These are phyloP conservation scores for Trichosporon inkin DNA, from an alignment of 1,284 basidiomycete species.

Conservation along the genomic window DNA sequence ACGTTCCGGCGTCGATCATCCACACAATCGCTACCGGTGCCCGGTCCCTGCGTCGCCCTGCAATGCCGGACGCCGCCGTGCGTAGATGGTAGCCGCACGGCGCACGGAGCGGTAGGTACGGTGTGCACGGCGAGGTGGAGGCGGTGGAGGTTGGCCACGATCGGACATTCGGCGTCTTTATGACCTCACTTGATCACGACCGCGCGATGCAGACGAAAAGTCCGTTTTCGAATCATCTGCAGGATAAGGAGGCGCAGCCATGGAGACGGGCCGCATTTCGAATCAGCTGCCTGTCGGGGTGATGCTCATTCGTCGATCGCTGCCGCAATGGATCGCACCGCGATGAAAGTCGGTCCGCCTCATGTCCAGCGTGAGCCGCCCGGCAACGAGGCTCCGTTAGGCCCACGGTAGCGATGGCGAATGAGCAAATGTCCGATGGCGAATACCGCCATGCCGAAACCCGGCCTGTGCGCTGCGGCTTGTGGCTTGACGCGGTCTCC, in stretches of 20 bases:
- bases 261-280: not conserved
- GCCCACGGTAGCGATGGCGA: not conserved
- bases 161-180: constrained; percentile 8
- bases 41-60: not conserved
- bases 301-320: not conserved
- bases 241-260: not conserved
- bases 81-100: not conserved
- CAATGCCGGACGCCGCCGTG: not conserved
- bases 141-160: not conserved
- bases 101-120: not conserved
- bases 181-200: not conserved
- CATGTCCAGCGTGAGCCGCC: not conserved
- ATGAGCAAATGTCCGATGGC: constrained; percentile 1
- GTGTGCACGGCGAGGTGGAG: not conserved
- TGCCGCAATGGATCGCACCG: not conserved
- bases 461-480: no score
- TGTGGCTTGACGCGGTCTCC: no score
- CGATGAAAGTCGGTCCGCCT: not conserved
- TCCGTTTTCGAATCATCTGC: not conserved
- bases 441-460: not conserved
- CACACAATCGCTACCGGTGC: not conserved
- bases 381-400: not conserved
- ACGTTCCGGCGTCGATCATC: constrained; percentile 1
- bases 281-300: not conserved
- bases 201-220: not conserved